phyloP scores from a whole-genome alignment of 495 filamentous ascomycete species.

The Lophiostoma macrostomum region DNA sequence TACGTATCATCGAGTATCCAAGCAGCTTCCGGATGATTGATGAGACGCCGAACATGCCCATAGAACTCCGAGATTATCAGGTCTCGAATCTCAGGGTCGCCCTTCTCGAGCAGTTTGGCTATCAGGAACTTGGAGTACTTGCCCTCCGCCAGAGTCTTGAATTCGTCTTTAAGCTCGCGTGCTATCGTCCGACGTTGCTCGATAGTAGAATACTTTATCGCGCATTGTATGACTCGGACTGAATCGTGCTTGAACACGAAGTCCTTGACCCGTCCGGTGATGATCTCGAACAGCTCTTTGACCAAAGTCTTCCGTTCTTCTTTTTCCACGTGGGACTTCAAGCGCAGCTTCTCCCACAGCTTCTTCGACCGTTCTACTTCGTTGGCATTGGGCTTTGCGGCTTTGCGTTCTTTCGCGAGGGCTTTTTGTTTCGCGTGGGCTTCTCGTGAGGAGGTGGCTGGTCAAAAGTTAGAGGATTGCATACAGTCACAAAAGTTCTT shows the following conservation, averaged over 20 bases:
- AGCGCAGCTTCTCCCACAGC: constrained; percentile 89
- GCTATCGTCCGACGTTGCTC: constrained; percentile 84
- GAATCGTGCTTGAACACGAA: constrained; percentile 98
- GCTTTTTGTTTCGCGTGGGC: constrained; percentile 90
- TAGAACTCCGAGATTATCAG: constrained; percentile 92
- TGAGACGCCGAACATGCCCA: constrained; percentile 83
- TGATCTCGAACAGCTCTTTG: constrained; percentile 82
- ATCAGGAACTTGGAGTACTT: constrained; percentile 96
- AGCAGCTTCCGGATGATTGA: constrained; percentile 90
- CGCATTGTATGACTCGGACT: constrained; percentile 90
- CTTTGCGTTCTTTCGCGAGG: constrained; percentile 82
- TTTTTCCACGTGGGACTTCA: constrained; percentile 83
- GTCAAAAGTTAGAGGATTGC: constrained; percentile 1
- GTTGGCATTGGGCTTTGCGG: constrained; percentile 87
- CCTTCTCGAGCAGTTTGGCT: constrained; percentile 23
- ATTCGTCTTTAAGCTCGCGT: constrained; percentile 79
- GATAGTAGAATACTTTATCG: constrained; percentile 87
- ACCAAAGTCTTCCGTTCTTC: constrained; percentile 85
- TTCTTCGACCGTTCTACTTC: constrained; percentile 87
- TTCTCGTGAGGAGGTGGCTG: constrained; percentile 62
- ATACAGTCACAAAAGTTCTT: background rate
- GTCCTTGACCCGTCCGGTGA: constrained; percentile 84
- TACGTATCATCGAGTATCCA: constrained; percentile 98
- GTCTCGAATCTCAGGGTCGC: constrained; percentile 78
- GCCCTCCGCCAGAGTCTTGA: constrained; percentile 81